Evolutionary conservation across 257 asterid genomes (phyloP), one percentile per base, ranked within the genome.

Genomic region (Forsythia suspensa): DNA sequence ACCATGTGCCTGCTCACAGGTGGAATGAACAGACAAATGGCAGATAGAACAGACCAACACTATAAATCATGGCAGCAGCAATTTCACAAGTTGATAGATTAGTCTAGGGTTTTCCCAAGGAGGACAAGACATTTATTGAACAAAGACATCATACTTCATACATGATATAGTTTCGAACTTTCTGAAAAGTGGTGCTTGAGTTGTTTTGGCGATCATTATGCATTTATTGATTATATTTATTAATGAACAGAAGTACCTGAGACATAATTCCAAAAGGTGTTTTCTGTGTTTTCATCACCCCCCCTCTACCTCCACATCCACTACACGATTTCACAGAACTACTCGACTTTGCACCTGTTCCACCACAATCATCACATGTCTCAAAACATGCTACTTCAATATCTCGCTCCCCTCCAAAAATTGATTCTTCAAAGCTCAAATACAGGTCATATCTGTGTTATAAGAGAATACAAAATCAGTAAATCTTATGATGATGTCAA

Each of bases 191-290:
- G 10, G 65, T 55, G 76, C 44, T 66, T 77, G 75, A 72, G 72
- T 44, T 61, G 61, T 66, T 76, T 80, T 6, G 63, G 18, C 34
- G 12, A 66, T 10, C 29, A 21, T 57, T 12, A 74, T 76, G 75
- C 75, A 83, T 80, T 36, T 61, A 68, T 21, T 57, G 68, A 76
- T 40, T 12, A 83, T 48, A 76, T 63, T 43, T 20, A 80, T 73
- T 75, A 79, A 46, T 21, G 55, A 38, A 51, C 41, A 36, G 61
- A 81, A 82, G 79, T 91, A 95, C 99, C 99, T 96, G 96, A 77
- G 99, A 92, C 86, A 94, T 87, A 57, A 90, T 80, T 77, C 98
- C 99, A 80, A 96, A 96, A 39, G 97, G 97, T 21, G 98, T 96
- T 85, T 80, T 90, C 87, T 92, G 92, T 29, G 96, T 91, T 84